Conservation (phyloP, 2,329 filamentous ascomycete species). For the Botryotinia globosa region DNA sequence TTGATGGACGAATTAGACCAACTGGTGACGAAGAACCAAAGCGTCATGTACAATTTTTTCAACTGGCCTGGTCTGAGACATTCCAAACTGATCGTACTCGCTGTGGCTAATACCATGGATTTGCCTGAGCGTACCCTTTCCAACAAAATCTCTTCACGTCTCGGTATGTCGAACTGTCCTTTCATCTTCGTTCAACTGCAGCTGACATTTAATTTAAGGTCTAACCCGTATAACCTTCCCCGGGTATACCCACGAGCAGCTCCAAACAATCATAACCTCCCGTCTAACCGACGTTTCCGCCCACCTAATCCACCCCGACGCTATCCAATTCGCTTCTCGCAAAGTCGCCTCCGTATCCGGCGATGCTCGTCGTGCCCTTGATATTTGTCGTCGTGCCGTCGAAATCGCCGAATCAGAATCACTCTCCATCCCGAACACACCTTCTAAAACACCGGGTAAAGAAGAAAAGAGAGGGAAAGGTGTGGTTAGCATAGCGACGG, state of each 20-base stretch:
- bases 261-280: conserved; percentile 97
- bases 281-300: conserved; percentile 84
- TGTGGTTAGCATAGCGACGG: conserved; percentile 85
- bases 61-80: conserved; percentile 95
- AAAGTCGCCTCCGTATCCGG: conserved; percentile 97
- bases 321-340: conserved; percentile 90
- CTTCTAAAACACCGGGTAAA: conserved; percentile 54
- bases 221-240: conserved; percentile 95
- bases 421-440: conserved; percentile 52
- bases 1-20: conserved; percentile 98
- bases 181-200: conserved; percentile 17
- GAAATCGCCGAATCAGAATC: conserved; percentile 83
- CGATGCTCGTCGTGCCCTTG: conserved; percentile 85
- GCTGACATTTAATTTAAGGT: conserved; percentile 43
- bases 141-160: conserved; percentile 95
- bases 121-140: conserved; percentile 91
- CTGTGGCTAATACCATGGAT: conserved; percentile 99
- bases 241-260: conserved; percentile 93
- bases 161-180: conserved; percentile 44
- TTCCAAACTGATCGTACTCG: conserved; percentile 89
- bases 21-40: conserved; percentile 95
- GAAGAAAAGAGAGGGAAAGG: conserved; percentile 37
- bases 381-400: conserved; percentile 92
- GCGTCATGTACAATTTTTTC: conserved; percentile 99
- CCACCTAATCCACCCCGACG: conserved; percentile 87